Percentiles rank a stretch among this genome's conserved stretches.
These are phyloP conservation scores for Aspergillus texensis DNA, from an alignment of 2,329 filamentous ascomycete species.

Conservation along the genomic window DNA sequence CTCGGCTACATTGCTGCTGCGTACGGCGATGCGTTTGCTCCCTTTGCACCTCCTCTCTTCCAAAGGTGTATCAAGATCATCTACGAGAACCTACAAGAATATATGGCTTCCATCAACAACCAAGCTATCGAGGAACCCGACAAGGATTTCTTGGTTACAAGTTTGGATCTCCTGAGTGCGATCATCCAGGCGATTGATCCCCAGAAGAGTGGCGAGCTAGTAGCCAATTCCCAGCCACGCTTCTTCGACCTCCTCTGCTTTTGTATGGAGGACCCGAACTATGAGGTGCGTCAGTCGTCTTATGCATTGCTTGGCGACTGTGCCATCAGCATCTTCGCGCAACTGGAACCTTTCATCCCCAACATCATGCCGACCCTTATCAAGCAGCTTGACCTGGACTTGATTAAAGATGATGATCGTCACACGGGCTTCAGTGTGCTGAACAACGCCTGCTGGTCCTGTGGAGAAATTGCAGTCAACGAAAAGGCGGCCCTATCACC, in stretches of 20 bases:
- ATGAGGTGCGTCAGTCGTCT: constrained; percentile 93
- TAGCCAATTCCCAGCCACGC: constrained; percentile 72
- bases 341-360: constrained; percentile 73
- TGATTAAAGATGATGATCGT: constrained; percentile 74
- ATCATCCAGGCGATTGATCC: constrained; percentile 86
- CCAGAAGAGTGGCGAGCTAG: constrained; percentile 73
- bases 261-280: constrained; percentile 88
- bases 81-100: constrained; percentile 84
- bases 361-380: constrained; percentile 78
- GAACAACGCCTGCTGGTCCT: constrained; percentile 98
- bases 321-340: constrained; percentile 85
- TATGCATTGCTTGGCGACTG: constrained; percentile 95
- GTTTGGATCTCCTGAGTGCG: constrained; percentile 86
- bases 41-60: constrained; percentile 86
- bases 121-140: constrained; percentile 75
- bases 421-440: constrained; percentile 88
- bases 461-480: constrained; percentile 86
- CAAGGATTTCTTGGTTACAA: constrained; percentile 96
- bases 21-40: constrained; percentile 77
- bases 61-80: constrained; percentile 86
- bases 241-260: constrained; percentile 90
- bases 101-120: constrained; percentile 69
- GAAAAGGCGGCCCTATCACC: constrained; percentile 71
- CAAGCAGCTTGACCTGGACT: constrained; percentile 81
- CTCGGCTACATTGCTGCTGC: constrained; percentile 91